These are phyloP conservation scores for sweet orange (Citrus sinensis) DNA, from an alignment of 345 rosid species.

Conservation along the genomic window DNA sequence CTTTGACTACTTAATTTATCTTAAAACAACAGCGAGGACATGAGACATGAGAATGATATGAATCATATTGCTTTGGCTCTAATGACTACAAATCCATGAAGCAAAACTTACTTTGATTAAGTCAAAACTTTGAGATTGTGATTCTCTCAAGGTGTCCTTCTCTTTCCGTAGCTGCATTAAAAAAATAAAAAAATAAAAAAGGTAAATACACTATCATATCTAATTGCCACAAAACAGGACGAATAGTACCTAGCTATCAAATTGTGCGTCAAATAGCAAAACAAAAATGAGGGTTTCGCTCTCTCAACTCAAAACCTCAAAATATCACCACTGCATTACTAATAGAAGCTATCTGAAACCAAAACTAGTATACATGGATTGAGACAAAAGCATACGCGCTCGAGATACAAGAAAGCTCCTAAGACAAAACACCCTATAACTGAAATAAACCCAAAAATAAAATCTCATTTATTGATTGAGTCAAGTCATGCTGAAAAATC, in stretches of 20 bases:
- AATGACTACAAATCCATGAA: no score
- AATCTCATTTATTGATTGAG: not conserved
- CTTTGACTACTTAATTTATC: not conserved
- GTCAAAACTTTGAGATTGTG: slow-evolving; percentile 65
- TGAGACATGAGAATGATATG: not conserved
- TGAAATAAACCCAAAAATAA: not conserved
- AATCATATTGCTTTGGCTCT: not conserved
- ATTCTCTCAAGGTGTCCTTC: slow-evolving; percentile 65
- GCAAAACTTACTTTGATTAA: slow-evolving; percentile 54
- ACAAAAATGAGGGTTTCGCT: not conserved
- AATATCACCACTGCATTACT: not conserved
- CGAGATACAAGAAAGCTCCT: not conserved
- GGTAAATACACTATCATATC: not conserved
- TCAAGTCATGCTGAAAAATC: not conserved
- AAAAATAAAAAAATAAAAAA: not conserved
- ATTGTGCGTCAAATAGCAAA: not conserved
- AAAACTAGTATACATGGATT: not conserved
- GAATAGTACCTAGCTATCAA: not conserved
- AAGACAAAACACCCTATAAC: not conserved
- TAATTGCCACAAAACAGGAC: not conserved
- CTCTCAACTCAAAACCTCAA: no score
- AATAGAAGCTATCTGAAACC: not conserved
- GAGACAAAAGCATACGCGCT: not conserved
- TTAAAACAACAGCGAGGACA: not conserved
- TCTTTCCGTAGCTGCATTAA: slow-evolving; percentile 66